Conservation (phyloP, 225 moss, liverwort and hornwort species). For the Neckera pumila region DNA sequence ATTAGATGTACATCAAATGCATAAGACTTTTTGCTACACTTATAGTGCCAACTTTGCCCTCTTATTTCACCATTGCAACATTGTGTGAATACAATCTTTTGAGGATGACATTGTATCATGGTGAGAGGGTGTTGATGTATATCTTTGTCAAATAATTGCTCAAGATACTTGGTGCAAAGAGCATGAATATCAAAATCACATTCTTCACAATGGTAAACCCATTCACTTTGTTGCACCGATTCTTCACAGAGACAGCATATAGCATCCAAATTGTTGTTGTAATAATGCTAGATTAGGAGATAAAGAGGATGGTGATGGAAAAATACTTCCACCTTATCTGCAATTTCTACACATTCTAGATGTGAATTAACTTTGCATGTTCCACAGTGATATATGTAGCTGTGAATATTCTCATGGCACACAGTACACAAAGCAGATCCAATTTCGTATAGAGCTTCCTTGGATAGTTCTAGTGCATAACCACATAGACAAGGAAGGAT, state of each 20-base stretch:
- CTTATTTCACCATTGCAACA: neutral
- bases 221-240: neutral
- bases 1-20: rapidly evolving
- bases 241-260: neutral
- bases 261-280: neutral
- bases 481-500: neutral
- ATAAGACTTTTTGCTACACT: neutral
- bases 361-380: neutral
- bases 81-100: neutral
- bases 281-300: neutral
- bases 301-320: neutral
- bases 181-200: neutral
- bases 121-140: neutral
- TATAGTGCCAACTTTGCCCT: neutral
- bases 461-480: neutral
- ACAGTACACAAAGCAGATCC: rapidly evolving
- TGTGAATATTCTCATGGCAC: too few species aligned
- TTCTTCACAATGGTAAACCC: neutral
- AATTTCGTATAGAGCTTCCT: rapidly evolving
- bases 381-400: rapidly evolving
- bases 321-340: neutral
- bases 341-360: neutral
- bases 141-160: rapidly evolving
- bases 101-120: neutral
- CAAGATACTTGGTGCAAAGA: neutral